Evolutionary conservation across 345 rosid species (phyloP).

Genomic region (Physaria fendleri): DNA sequence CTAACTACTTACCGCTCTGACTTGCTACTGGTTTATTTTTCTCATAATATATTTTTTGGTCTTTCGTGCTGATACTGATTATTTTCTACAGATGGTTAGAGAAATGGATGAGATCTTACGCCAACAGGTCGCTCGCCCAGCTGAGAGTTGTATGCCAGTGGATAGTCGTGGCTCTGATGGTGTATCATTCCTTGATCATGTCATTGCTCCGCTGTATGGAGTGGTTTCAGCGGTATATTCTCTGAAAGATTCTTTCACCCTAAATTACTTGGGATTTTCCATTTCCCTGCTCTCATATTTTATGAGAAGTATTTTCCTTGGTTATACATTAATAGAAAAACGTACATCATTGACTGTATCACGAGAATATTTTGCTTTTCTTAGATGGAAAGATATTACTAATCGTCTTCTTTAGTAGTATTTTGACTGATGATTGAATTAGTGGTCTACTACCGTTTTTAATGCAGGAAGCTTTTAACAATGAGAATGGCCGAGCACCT

Average conservation of each 20-base stretch:
- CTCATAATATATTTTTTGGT: neutral
- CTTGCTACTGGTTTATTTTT: neutral
- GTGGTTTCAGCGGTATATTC: slow-evolving; percentile 79
- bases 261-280: neutral
- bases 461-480: slow-evolving; percentile 81
- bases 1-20: neutral
- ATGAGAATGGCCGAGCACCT: slow-evolving; percentile 86
- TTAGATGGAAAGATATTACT: neutral
- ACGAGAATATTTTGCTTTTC: slow-evolving; percentile 1
- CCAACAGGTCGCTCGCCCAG: slow-evolving; percentile 66
- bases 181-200: slow-evolving; percentile 73
- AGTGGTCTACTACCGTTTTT: slow-evolving; percentile 8
- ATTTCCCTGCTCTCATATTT: neutral
- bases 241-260: slow-evolving; percentile 1
- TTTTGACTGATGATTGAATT: slow-evolving; percentile 1
- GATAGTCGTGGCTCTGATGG: slow-evolving; percentile 52
- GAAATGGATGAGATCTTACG: slow-evolving; percentile 85
- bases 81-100: slow-evolving; percentile 65
- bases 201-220: slow-evolving; percentile 74
- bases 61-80: slow-evolving; percentile 4
- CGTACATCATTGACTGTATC: neutral
- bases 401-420: slow-evolving; percentile 1
- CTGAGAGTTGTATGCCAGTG: slow-evolving; percentile 70
- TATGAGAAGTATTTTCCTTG: neutral
- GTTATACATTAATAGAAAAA: neutral